Percentiles rank a stretch among this genome's conserved stretches.
Conservation (phyloP, 2,329 filamentous ascomycete species). For the Onygenales sp. region DNA sequence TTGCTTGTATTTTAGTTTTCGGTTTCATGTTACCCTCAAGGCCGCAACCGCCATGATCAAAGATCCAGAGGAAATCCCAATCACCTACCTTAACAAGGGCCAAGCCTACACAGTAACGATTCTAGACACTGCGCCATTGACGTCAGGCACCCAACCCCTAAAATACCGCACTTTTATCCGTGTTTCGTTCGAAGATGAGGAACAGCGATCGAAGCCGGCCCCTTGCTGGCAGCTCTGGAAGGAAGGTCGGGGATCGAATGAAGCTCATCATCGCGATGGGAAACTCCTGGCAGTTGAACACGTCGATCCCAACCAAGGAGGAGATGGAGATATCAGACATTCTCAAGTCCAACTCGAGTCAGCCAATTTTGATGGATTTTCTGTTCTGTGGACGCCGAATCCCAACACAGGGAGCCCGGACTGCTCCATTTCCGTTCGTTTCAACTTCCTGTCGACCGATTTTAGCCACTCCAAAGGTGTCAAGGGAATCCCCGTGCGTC, state of each 20-base stretch:
- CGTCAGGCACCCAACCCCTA: constrained; percentile 50
- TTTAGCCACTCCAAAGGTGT: constrained; percentile 99
- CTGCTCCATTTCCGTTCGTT: constrained; percentile 81
- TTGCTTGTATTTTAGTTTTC: constrained; percentile 22
- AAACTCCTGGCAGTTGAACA: constrained; percentile 89
- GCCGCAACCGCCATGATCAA: constrained; percentile 95
- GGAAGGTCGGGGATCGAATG: constrained; percentile 87
- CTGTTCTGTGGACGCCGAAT: constrained; percentile 75
- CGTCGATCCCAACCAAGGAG: constrained; percentile 54
- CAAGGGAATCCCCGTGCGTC: constrained; percentile 87
- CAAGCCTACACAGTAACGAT: constrained; percentile 86
- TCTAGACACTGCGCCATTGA: constrained; percentile 60
- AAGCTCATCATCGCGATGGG: constrained; percentile 86
- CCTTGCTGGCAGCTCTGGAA: constrained; percentile 92
- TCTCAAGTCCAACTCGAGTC: constrained; percentile 63
- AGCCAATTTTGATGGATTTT: constrained; percentile 89
- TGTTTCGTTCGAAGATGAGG: constrained; percentile 95
- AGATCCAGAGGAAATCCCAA: constrained; percentile 67
- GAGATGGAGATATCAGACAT: constrained; percentile 50
- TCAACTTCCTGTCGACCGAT: constrained; percentile 97
- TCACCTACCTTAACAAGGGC: constrained; percentile 98
- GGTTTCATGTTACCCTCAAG: constrained; percentile 81
- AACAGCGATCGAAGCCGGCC: constrained; percentile 74
- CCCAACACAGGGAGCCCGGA: constrained; percentile 55
- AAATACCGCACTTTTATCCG: constrained; percentile 85